Percentiles rank a stretch among this genome's conserved stretches.
These are phyloP conservation scores for Terana coerulea DNA, from an alignment of 768 basidiomycete genomes.

Conservation along the genomic window DNA sequence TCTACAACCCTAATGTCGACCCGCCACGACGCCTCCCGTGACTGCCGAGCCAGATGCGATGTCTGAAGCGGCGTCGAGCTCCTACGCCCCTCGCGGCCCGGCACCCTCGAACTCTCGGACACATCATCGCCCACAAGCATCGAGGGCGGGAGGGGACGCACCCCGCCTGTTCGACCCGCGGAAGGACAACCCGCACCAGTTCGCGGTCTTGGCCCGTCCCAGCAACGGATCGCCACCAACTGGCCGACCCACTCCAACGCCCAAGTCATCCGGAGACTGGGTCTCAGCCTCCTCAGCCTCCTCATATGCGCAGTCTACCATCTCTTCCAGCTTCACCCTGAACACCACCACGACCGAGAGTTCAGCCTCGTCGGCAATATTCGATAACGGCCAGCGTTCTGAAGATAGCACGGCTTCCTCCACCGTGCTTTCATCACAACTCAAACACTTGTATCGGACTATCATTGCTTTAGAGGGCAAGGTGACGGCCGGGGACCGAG, in stretches of 20 bases:
- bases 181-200: constrained; percentile 88
- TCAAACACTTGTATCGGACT: constrained; percentile 79
- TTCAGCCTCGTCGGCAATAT: constrained; percentile 66
- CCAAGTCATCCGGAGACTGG: constrained; percentile 64
- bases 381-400: constrained; percentile 50
- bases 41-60: constrained; percentile 63
- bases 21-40: constrained; percentile 50
- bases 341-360: constrained; percentile 76
- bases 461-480: constrained; percentile 80
- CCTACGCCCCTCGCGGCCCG: constrained; percentile 38
- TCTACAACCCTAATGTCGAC: constrained; percentile 74
- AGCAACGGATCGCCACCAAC: constrained; percentile 7
- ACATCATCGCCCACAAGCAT: constrained; percentile 29
- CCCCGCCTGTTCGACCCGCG: constrained; percentile 78
- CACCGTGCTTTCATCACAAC: constrained; percentile 67
- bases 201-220: constrained; percentile 57
- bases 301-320: constrained; percentile 65
- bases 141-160: constrained; percentile 29
- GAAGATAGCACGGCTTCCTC: constrained; percentile 41
- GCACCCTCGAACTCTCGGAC: constrained; percentile 27
- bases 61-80: constrained; percentile 54
- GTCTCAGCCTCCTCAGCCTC: constrained; percentile 74
- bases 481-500: constrained; percentile 50
- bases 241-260: constrained; percentile 44
- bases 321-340: constrained; percentile 68